Evolutionary conservation across 352 stramenopile genomes (phyloP), one percentile per base, ranked within the genome.

Genomic region (Albugo laibachii): DNA sequence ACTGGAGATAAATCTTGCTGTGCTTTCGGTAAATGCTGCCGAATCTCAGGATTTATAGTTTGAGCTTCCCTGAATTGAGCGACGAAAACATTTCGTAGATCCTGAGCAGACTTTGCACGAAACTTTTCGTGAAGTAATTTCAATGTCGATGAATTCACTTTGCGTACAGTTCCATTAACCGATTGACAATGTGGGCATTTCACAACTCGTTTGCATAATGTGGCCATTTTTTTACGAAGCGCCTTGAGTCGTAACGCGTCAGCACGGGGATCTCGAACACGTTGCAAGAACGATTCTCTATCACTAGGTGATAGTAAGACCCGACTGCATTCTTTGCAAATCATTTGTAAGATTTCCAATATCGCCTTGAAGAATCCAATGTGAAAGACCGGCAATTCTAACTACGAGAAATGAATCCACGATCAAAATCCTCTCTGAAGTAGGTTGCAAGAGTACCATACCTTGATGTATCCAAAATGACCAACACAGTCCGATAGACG

Each of bases 321-420:
- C 27, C 92, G 67, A 16, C 79, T 95, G 64, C 95, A 99, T 15
- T 70, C 80, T 64, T 93, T 92, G 57, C 95, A 99, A 45, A 99
- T 97, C 58, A 93, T 98, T 61, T 98, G 95, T 31, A 99, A 63
- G 14, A 98, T 83, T 46, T 94, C 83, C 12, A 97, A 83, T 43
- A 94, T 98, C 54, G 96, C 89, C 53, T 98, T 98, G 59, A 99
- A 95, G 63, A 97, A 99, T 5, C 96, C 96, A 64, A 99, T 98
- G 69, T 99, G 95, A 63, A 99, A 99, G 48, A 98, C 95, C 0
- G 96, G 96, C 31, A 99, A 78, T 55, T 93, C 86, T 31, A 98
- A 64, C 47, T 62, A 42, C 8, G 38, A 62, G 37, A 45, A 50
- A 47, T 11, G 11, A 5, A 39, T 41, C 27, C n/a, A 38, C 16